These are phyloP conservation scores for Pythium aristosporum DNA, from an alignment of 352 stramenopile species.

Conservation along the genomic window DNA sequence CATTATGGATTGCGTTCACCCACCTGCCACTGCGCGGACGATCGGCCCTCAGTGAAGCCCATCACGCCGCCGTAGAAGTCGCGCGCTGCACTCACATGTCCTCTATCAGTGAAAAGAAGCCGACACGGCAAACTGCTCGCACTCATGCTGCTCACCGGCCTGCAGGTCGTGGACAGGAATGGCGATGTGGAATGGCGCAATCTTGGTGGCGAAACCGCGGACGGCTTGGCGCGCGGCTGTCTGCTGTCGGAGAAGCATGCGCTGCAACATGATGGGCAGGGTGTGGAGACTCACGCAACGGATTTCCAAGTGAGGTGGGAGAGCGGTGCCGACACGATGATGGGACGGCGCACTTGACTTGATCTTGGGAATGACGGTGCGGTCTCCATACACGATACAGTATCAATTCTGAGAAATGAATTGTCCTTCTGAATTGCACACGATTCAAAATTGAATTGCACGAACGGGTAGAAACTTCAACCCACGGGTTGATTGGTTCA, in stretches of 20 bases:
- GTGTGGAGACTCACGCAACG: neutral
- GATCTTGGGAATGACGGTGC: neutral
- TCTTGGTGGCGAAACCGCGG: slow-evolving; percentile 26
- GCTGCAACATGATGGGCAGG: slow-evolving; percentile 9
- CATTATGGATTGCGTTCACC: neutral
- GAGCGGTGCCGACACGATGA: neutral
- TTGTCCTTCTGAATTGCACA: neutral
- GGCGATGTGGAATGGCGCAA: slow-evolving; percentile 87
- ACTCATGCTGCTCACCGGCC: slow-evolving; percentile 32
- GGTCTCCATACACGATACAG: neutral
- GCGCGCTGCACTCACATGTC: slow-evolving; percentile 57
- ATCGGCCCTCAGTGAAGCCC: slow-evolving; percentile 90
- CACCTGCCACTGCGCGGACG: slow-evolving; percentile 92
- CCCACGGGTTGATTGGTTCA: too few species aligned
- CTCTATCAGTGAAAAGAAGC: neutral
- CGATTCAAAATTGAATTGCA: slow-evolving; percentile 13
- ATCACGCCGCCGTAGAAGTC: slow-evolving; percentile 93
- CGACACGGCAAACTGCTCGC: neutral
- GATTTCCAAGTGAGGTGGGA: slow-evolving; percentile 1
- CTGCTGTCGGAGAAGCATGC: slow-evolving; percentile 11
- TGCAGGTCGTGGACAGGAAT: slow-evolving; percentile 95
- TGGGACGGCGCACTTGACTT: neutral
- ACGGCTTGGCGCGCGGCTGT: neutral
- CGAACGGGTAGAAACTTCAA: neutral
- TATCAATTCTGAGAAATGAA: neutral